Base-by-base conservation (phyloP, 2,329 filamentous ascomycete genomes). In the Cladophialophora carrionii region DNA sequence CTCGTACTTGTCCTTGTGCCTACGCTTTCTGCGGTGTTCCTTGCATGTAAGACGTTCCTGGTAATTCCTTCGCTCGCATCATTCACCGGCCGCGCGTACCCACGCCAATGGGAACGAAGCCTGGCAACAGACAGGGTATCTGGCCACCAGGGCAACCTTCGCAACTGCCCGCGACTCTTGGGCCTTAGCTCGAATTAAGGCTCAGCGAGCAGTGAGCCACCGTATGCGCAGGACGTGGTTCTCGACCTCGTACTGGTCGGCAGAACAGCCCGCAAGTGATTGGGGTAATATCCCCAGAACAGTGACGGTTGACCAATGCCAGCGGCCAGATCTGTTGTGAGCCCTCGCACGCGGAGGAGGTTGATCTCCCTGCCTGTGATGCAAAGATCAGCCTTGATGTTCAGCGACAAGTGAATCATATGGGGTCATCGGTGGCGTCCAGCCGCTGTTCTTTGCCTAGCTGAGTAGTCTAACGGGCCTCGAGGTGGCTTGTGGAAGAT, bases 41-140 rank as follows among this genome's bases (percentile, higher is more conserved):
- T 67, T 67, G 65, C 65, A 67, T 67, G 58, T 67, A 62, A 61
- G 48, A 64, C 62, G 61, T 63, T 52, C 37, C 51, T 52, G 4
- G 48, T 61, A 32, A 52, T 43, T 43, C 37, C 57, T 48, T 54
- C 57, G 43, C 24, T 55, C 32, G 48, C 62, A 41, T 54, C 65
- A 54, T 34, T 46, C 53, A 46, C 32, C 51, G 48, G 51, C 54
- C 57, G 53, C 34, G 46, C 61, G 48, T 43, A 56, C 53, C 57
- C 57, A 57, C 52, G 63, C 63, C 43, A 43, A 46, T 26, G 57
- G 43, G 52, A 57, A 46, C 22, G 46, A 41, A 48, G 34, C 57
- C 29, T 60, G 34, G 48, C 52, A 43, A 52, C 34, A 49, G 32
- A 6, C n/a, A 60, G 52, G 29, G 29, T 51, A n/a, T 12, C 34